Evolutionary conservation across 2,329 filamentous ascomycete genomes (phyloP).

Genomic region (Zasmidium angulare): DNA sequence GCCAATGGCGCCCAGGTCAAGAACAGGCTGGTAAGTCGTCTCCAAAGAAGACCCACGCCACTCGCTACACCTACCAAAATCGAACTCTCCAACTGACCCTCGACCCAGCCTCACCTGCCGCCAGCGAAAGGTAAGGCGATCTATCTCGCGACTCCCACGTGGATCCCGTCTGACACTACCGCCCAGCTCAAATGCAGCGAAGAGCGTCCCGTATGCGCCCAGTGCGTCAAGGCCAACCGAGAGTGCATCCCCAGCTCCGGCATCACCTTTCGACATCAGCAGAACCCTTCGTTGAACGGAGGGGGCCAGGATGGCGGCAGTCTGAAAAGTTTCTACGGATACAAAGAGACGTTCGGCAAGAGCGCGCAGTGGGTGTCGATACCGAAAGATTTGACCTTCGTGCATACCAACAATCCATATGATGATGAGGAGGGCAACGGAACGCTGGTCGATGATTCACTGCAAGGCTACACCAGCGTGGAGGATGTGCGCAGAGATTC

Average conservation of each 20-base stretch:
- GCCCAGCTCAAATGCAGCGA: conserved; percentile 64
- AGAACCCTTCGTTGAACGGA: conserved; percentile 68
- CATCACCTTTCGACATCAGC: conserved; percentile 66
- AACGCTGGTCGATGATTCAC: neutral
- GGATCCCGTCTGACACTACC: neutral
- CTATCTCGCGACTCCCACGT: conserved; percentile 1
- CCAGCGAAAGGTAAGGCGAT: conserved; percentile 32
- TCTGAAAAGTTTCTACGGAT: conserved; percentile 63
- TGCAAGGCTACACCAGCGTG: neutral
- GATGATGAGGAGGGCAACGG: conserved; percentile 43
- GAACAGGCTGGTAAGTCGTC: conserved; percentile 36
- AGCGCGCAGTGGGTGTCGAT: conserved; percentile 63
- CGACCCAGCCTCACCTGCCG: conserved; percentile 30
- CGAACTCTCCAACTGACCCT: neutral
- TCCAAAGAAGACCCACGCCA: neutral
- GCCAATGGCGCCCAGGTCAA: conserved; percentile 32
- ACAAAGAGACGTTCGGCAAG: conserved; percentile 64
- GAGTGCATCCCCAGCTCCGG: conserved; percentile 62
- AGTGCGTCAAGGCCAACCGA: conserved; percentile 61
- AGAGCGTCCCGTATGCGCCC: conserved; percentile 59
- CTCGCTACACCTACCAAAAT: conserved; percentile 9
- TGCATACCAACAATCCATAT: conserved; percentile 63
- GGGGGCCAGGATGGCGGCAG: conserved; percentile 45
- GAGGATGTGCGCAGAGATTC: neutral
- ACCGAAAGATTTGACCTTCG: conserved; percentile 61